Evolutionary conservation across 1,284 basidiomycete species (phyloP).

Genomic region (Ceraceosorus bombacis): DNA sequence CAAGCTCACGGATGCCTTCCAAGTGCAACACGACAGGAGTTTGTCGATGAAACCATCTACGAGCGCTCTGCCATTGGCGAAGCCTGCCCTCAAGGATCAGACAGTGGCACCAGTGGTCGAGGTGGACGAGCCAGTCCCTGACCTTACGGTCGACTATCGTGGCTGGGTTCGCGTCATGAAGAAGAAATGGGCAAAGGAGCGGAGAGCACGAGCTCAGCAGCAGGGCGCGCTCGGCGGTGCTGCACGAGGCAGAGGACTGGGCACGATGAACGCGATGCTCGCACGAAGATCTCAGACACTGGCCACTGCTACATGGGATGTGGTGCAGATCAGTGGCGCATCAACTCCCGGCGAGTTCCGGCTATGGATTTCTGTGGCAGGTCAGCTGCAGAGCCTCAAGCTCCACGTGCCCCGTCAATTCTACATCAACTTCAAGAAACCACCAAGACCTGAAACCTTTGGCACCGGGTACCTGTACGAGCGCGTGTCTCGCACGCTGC

Average conservation of each 20-base stretch:
- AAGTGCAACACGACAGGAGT: conserved; percentile 17
- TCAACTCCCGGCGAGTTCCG: conserved; percentile 73
- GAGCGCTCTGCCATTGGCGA: conserved; percentile 4
- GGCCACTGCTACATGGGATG: conserved; percentile 74
- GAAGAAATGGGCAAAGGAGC: conserved; percentile 66
- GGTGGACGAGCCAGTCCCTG: conserved; percentile 24
- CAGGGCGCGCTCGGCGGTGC: background rate
- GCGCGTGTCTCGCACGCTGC: conserved; percentile 69
- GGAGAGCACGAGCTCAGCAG: conserved; percentile 29
- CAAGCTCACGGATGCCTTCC: conserved; percentile 93
- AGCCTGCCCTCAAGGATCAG: background rate
- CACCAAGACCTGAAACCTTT: conserved; percentile 61
- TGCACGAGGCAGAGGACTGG: conserved; percentile 1
- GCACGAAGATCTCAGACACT: conserved; percentile 61
- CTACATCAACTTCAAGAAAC: conserved; percentile 77
- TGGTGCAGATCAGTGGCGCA: conserved; percentile 78
- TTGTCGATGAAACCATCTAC: background rate
- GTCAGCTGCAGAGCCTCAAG: conserved; percentile 68
- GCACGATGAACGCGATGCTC: conserved; percentile 61
- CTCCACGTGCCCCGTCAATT: conserved; percentile 83
- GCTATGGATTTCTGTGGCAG: conserved; percentile 80
- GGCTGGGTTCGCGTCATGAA: conserved; percentile 74
- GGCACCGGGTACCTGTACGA: conserved; percentile 62
- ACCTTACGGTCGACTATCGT: conserved; percentile 58
- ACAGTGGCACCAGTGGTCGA: background rate